Conservation (phyloP, 768 basidiomycete genomes). For the Termitomyces sp. region DNA sequence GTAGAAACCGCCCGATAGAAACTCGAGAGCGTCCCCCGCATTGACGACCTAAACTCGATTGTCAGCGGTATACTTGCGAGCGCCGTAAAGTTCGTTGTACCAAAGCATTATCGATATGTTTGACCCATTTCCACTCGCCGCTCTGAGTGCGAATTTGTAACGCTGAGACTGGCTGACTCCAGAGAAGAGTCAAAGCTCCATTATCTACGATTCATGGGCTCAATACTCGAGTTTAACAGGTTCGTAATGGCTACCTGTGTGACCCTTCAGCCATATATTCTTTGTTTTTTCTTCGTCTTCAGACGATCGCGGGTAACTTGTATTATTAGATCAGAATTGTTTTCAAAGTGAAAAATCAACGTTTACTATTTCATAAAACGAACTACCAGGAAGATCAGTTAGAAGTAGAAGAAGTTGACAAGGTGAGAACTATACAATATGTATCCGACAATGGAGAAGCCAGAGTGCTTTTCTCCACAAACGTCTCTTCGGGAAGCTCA, state of each 20-base stretch:
- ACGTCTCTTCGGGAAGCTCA: conserved; percentile 38
- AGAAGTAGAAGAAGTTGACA: not conserved
- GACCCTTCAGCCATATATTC: conserved; percentile 46
- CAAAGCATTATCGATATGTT: conserved; percentile 39
- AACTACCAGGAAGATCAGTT: conserved; percentile 33
- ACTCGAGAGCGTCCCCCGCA: conserved; percentile 40
- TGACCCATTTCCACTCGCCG: conserved; percentile 40
- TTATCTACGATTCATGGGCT: not conserved
- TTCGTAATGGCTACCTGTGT: conserved; percentile 28
- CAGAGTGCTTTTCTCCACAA: conserved; percentile 32
- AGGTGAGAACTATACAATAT: conserved; percentile 20
- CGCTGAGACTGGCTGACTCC: conserved; percentile 41
- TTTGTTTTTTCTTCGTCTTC: conserved; percentile 37
- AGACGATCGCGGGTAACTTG: conserved; percentile 33
- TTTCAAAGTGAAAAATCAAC: conserved; percentile 11
- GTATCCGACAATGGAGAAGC: conserved; percentile 27
- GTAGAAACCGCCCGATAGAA: conserved; percentile 42
- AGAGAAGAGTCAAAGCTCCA: conserved; percentile 31
- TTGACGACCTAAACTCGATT: conserved; percentile 31
- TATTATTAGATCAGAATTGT: conserved; percentile 21
- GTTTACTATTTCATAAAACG: conserved; percentile 45
- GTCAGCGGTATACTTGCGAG: not conserved
- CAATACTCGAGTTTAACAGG: not conserved
- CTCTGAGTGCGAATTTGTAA: conserved; percentile 37
- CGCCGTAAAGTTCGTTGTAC: conserved; percentile 13